Evolutionary conservation across 73 alveolate species (phyloP), one percentile per base, ranked within the genome.

Genomic region (Paramecium pentaurelia): DNA sequence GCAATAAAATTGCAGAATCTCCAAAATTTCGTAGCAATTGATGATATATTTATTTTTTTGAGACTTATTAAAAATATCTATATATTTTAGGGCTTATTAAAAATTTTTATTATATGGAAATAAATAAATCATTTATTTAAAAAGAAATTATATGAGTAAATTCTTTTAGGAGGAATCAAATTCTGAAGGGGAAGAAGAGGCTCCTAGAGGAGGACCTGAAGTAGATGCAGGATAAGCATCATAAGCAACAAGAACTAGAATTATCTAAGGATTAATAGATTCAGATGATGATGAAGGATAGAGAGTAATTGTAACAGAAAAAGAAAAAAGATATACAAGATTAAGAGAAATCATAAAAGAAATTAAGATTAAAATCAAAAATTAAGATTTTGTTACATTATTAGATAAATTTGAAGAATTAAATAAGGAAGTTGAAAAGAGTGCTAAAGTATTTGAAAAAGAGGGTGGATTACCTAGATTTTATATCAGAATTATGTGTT

Each of bases 391-490:
- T 75, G 88, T 75, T 38, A 42, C 18, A 38, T 37, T 75, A 42
- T 42, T 75, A 18, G 88, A 75, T 38, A 38, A 38, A 75, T 75
- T 38, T 18, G 88, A 75, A 42, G 60, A 75, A n/a, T 34, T 75
- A 38, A 36, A 75, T 18, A 38, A 75, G 27, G 88, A 75, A 22
- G 68, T 75, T 12, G 88, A 75, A 75, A 75, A 75, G 60, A 38
- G 88, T 75, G 88, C 68, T n/a, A 75, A 75, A 75, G 88, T 75
- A 36, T 75, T 75, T 75, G 58, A 75, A 75, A 42, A 75, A 25
- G 88, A 75, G 14, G 58, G 60, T 6, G 88, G 88, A 36, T 25
- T 75, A 6, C 88, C 88, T 11, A 36, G 88, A 75, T 75, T 75
- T n/a, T 75, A 75, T 75, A 42, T 75, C 0, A 30, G 88, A 42